Conservation (phyloP, 2,329 filamentous ascomycete species). For the Diaporthe vexans region DNA sequence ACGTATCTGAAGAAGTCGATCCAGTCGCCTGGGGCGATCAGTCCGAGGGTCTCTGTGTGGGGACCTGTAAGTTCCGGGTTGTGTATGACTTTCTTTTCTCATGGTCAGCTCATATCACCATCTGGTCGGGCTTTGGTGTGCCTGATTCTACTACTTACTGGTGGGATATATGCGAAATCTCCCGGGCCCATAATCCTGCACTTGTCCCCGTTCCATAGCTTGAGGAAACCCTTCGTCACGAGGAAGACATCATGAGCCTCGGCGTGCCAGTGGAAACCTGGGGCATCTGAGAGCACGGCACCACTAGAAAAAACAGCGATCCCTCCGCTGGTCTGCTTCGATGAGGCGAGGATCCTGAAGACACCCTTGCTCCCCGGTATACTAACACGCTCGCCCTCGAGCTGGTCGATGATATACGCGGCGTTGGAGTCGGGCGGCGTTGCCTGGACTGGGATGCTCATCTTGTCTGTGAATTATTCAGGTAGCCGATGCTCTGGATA, state of each 20-base stretch:
- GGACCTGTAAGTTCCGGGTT: conserved; percentile 68
- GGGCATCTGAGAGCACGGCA: conserved; percentile 59
- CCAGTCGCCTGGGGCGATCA: conserved; percentile 71
- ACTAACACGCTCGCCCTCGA: conserved; percentile 65
- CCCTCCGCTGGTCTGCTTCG: conserved; percentile 64
- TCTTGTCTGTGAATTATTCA: conserved; percentile 37
- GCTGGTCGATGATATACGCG: conserved; percentile 61
- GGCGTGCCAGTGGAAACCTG: conserved; percentile 70
- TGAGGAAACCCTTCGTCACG: conserved; percentile 67
- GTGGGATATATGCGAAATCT: conserved; percentile 71
- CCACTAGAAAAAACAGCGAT: conserved; percentile 66
- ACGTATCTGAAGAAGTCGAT: conserved; percentile 73
- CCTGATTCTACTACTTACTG: conserved; percentile 54
- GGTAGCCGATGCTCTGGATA: neutral
- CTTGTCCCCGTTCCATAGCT: conserved; percentile 70
- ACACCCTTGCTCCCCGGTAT: conserved; percentile 66
- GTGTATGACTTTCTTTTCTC: conserved; percentile 66
- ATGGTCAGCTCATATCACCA: conserved; percentile 48
- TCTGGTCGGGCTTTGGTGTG: neutral
- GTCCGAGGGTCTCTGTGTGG: conserved; percentile 66
- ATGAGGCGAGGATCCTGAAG: conserved; percentile 65
- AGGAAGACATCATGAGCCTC: conserved; percentile 71
- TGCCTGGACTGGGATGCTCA: conserved; percentile 51
- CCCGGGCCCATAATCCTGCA: conserved; percentile 67
- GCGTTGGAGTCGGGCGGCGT: conserved; percentile 55